A percentile compares a stretch with the other conserved stretches of the same genome.
These are phyloP conservation scores for Dendrocalamus sinicus DNA, from an alignment of 176 grass and related monocot genomes.

Conservation along the genomic window DNA sequence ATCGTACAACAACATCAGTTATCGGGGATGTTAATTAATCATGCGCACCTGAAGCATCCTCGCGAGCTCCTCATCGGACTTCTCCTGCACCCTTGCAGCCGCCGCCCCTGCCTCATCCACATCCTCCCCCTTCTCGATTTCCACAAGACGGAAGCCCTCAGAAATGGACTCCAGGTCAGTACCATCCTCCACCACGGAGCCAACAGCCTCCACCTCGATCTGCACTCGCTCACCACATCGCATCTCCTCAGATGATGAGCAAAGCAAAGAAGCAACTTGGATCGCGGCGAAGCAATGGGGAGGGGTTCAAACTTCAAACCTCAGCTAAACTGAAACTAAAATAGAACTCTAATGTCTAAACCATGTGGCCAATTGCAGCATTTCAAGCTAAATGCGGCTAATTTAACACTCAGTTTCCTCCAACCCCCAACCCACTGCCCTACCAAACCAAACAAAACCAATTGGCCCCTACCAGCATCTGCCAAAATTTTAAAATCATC, in stretches of 20 bases:
- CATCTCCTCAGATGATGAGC: constrained; percentile 4
- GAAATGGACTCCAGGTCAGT: constrained; percentile 64
- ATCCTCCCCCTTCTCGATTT: constrained; percentile 29
- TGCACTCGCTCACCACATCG: constrained; percentile 12
- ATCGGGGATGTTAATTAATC: not conserved
- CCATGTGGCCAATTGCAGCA: not conserved
- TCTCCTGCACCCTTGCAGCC: constrained; percentile 43
- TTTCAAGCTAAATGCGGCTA: not conserved
- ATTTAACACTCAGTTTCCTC: not conserved
- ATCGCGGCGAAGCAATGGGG: not conserved
- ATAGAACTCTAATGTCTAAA: not conserved
- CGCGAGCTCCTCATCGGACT: constrained; percentile 78
- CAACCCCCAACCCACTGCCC: not conserved
- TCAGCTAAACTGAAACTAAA: not conserved
- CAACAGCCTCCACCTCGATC: constrained; percentile 66
- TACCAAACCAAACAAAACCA: constrained; percentile 22
- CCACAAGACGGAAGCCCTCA: constrained; percentile 53
- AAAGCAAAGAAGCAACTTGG: not conserved
- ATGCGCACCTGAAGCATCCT: constrained; percentile 64
- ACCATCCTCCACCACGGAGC: constrained; percentile 50
- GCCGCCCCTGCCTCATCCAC: not conserved
- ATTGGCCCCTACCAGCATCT: not conserved
- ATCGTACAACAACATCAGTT: not conserved
- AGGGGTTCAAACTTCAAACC: not conserved
- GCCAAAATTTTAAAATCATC: not conserved